These are phyloP conservation scores for Arthonia radiata DNA, from an alignment of 495 filamentous ascomycete species.

Conservation along the genomic window DNA sequence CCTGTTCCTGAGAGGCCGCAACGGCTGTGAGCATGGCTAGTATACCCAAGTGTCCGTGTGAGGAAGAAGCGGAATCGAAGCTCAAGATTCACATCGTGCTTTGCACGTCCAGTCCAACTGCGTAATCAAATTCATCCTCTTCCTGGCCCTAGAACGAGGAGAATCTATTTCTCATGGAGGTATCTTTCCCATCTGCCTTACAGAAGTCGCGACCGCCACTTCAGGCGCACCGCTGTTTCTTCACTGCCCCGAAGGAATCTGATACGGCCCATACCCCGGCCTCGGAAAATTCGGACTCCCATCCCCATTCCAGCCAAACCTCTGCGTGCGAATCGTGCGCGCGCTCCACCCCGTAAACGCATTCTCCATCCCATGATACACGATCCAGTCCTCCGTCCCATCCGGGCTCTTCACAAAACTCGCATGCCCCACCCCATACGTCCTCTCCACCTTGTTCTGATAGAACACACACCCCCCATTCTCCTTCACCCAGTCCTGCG, in stretches of 20 bases:
- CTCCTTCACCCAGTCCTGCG: slow-evolving; percentile 21
- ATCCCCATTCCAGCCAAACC: slow-evolving; percentile 16
- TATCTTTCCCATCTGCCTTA: no score
- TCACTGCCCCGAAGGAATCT: slow-evolving; percentile 6
- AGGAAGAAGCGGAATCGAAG: no score
- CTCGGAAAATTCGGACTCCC: slow-evolving; percentile 15
- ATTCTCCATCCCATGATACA: slow-evolving; percentile 23
- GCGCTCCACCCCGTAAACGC: slow-evolving; percentile 13
- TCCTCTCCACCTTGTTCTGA: slow-evolving; percentile 17
- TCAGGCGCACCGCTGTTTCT: no score
- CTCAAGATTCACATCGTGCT: no score
- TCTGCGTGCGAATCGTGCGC: slow-evolving; percentile 16
- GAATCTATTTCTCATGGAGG: no score
- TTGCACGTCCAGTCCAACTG: no score
- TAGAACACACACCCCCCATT: slow-evolving; percentile 22
- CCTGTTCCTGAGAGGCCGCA: no score
- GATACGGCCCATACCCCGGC: slow-evolving; percentile 17
- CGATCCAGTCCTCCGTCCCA: slow-evolving; percentile 21
- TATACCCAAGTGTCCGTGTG: no score
- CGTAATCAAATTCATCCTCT: no score
- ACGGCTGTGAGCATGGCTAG: no score
- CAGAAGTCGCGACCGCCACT: no score
- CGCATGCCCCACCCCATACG: slow-evolving; percentile 25
- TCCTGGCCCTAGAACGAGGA: no score
- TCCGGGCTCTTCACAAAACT: slow-evolving; percentile 22